Percentiles rank a stretch among this genome's conserved stretches.
phyloP scores from a whole-genome alignment of 1,139 yeast genomes.

The Lodderomyces pseudojiufengensis region DNA sequence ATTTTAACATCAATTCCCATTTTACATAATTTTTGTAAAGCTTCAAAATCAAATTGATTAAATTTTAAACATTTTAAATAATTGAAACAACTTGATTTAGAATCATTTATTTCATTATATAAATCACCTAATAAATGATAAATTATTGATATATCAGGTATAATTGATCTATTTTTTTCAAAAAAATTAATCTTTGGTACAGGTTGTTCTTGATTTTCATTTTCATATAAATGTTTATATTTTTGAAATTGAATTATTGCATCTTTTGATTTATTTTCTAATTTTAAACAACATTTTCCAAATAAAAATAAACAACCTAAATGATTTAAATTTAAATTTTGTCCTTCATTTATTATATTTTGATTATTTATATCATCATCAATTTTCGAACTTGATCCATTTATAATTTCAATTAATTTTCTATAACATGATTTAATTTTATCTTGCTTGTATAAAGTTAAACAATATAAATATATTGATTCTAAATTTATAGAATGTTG shows the following conservation, averaged over 20 bases:
- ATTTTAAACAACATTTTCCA: slow-evolving; percentile 59
- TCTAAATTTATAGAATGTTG: slow-evolving; percentile 38
- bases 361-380: too few species aligned
- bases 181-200: slow-evolving; percentile 25
- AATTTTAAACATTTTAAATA: slow-evolving; percentile 65
- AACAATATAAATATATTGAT: slow-evolving; percentile 60
- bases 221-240: slow-evolving; percentile 31
- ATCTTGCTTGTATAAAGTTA: slow-evolving; percentile 53
- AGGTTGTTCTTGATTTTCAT: too few species aligned
- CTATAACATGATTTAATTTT: slow-evolving; percentile 62
- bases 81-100: slow-evolving; percentile 60
- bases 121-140: slow-evolving; percentile 70
- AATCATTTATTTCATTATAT: slow-evolving; percentile 55
- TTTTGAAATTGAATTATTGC: slow-evolving; percentile 58
- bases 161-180: slow-evolving; percentile 30
- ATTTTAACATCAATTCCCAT: slow-evolving; percentile 68
- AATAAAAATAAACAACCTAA: slow-evolving; percentile 70
- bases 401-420: slow-evolving; percentile 28
- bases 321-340: slow-evolving; percentile 49
- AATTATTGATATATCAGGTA: slow-evolving; percentile 66
- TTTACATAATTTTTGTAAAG: slow-evolving; percentile 71
- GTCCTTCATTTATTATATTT: not conserved
- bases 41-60: slow-evolving; percentile 85
- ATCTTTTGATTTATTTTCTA: slow-evolving; percentile 50
- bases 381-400: not conserved